phyloP scores from a whole-genome alignment of 768 basidiomycete species.

The Paxillus rubicundulus region DNA sequence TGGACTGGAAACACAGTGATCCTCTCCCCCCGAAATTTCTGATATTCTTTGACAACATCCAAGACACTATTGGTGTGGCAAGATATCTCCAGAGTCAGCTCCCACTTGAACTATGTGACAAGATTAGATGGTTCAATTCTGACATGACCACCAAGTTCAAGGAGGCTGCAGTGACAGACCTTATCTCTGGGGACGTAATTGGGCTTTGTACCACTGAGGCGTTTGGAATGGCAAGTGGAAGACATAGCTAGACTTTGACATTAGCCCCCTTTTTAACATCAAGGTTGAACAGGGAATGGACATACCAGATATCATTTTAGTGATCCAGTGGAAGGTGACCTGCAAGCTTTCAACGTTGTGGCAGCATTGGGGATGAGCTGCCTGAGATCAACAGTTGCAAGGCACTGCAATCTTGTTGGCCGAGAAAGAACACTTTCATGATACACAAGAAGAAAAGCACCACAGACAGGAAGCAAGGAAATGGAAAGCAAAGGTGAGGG shows the following conservation, averaged over 20 bases:
- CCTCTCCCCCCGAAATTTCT: conserved; percentile 11
- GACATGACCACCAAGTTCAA: conserved; percentile 21
- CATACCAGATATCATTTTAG: conserved; percentile 32
- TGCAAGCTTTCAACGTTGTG: conserved; percentile 22
- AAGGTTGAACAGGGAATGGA: conserved; percentile 34
- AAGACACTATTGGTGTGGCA: background rate
- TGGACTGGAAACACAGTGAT: conserved; percentile 1
- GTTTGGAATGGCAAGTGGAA: conserved; percentile 35
- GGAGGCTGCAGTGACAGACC: conserved; percentile 5
- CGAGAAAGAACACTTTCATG: conserved; percentile 1
- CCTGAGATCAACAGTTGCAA: background rate
- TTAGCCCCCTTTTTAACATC: background rate
- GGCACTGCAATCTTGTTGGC: background rate
- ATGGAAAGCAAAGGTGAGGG: background rate
- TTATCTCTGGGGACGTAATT: conserved; percentile 15
- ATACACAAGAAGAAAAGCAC: background rate
- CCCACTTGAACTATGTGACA: conserved; percentile 1
- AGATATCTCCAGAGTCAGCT: conserved; percentile 15
- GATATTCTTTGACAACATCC: conserved; percentile 14
- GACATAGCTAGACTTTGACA: background rate
- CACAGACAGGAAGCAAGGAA: background rate
- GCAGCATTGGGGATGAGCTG: background rate
- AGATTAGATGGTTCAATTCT: conserved; percentile 29
- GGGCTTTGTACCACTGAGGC: conserved; percentile 32
- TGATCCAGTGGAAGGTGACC: conserved; percentile 34